Evolutionary conservation across 2,329 filamentous ascomycete genomes (phyloP).

Genomic region (Alternaria rosae): DNA sequence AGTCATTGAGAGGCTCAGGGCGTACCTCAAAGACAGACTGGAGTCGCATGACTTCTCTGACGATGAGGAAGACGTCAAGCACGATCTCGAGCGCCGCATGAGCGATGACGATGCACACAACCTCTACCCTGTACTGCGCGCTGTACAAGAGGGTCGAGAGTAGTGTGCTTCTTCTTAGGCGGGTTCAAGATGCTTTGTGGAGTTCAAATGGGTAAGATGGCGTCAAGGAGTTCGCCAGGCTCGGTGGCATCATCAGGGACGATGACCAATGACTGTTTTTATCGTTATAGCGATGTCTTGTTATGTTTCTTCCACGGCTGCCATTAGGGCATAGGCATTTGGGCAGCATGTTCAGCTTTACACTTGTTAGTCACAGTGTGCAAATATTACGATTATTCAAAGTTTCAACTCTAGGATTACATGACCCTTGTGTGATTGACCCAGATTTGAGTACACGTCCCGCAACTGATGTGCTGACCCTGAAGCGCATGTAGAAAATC

Average conservation of each 20-base stretch:
- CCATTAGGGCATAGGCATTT: slow-evolving; percentile 15
- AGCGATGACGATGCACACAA: slow-evolving; percentile 51
- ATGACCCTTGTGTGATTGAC: not conserved
- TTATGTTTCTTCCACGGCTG: slow-evolving; percentile 14
- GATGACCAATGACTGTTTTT: slow-evolving; percentile 12
- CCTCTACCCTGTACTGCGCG: slow-evolving; percentile 51
- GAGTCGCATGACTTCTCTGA: slow-evolving; percentile 58
- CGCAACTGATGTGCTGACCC: not conserved
- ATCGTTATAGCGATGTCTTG: slow-evolving; percentile 16
- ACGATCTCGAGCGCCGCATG: slow-evolving; percentile 39
- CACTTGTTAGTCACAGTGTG: slow-evolving; percentile 16
- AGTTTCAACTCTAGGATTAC: slow-evolving; percentile 4
- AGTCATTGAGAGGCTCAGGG: slow-evolving; percentile 67
- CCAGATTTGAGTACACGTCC: not conserved
- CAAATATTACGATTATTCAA: slow-evolving; percentile 22
- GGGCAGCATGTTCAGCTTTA: slow-evolving; percentile 13
- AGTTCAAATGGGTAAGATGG: slow-evolving; percentile 19
- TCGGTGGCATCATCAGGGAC: slow-evolving; percentile 3
- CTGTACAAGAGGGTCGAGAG: slow-evolving; percentile 50
- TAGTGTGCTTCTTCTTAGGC: slow-evolving; percentile 19
- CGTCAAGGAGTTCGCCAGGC: slow-evolving; percentile 21
- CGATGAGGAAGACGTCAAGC: slow-evolving; percentile 42
- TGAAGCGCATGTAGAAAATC: not conserved
- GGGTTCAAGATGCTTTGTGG: slow-evolving; percentile 17
- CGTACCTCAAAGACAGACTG: slow-evolving; percentile 64